Evolutionary conservation across 176 grass and related monocot genomes (phyloP).

Genomic region (Carex scoparia): DNA sequence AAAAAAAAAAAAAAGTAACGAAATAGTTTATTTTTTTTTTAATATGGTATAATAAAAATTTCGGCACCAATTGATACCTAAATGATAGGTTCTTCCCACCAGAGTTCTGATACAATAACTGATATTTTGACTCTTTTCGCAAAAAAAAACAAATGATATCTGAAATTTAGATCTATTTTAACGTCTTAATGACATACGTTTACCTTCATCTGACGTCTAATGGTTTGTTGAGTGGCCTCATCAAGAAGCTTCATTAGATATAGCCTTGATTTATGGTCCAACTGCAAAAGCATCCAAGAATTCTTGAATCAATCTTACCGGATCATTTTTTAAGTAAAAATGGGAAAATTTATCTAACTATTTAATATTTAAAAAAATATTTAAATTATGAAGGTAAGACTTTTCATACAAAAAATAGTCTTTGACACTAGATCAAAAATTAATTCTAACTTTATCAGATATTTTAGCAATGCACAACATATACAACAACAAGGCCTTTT

Average conservation of each 20-base stretch:
- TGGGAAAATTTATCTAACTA: no score
- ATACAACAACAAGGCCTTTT: no score
- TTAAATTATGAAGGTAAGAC: no score
- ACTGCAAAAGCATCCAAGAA: slow-evolving; percentile 28
- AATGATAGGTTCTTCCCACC: neutral
- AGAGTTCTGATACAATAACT: neutral
- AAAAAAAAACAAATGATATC: neutral
- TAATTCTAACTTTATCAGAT: no score
- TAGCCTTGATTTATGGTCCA: slow-evolving; percentile 43
- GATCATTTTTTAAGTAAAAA: neutral
- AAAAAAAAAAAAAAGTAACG: no score
- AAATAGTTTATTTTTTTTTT: no score
- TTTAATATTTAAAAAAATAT: no score
- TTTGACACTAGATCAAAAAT: no score
- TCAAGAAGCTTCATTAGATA: slow-evolving; percentile 57
- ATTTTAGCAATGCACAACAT: no score
- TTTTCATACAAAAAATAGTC: no score
- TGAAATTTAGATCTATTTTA: no score
- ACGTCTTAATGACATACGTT: neutral
- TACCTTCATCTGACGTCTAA: slow-evolving; percentile 48
- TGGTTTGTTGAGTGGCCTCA: slow-evolving; percentile 36
- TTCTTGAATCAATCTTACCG: neutral
- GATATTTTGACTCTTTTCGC: neutral
- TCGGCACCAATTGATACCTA: neutral
- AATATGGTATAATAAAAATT: no score